Evolutionary conservation across 352 stramenopile genomes (phyloP).

Genomic region (Aphanomyces astaci): DNA sequence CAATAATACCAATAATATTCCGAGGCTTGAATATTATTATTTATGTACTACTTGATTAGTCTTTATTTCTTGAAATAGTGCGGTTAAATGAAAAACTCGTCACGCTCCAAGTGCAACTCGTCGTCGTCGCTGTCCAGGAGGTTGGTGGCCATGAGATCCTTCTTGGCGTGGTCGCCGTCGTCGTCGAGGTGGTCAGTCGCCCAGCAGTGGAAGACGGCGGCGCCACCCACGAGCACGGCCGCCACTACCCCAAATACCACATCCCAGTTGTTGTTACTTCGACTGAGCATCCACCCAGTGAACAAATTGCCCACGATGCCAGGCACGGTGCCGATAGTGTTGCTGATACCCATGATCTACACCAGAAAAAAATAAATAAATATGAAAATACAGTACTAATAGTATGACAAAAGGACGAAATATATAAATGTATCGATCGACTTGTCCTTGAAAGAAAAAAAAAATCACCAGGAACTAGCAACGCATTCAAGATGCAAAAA

Average conservation of each 20-base stretch:
- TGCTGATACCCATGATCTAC: slow-evolving; percentile 75
- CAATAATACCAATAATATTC: too few species aligned
- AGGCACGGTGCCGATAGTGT: slow-evolving; percentile 77
- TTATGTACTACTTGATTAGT: neutral
- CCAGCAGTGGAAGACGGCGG: slow-evolving; percentile 59
- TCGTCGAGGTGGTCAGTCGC: slow-evolving; percentile 40
- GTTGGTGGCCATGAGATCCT: neutral
- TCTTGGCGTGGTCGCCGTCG: neutral
- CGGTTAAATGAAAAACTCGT: slow-evolving; percentile 20
- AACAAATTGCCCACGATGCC: slow-evolving; percentile 80
- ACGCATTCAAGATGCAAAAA: too few species aligned
- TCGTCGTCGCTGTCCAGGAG: neutral
- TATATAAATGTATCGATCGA: too few species aligned
- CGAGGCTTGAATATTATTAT: too few species aligned
- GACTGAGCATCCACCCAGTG: slow-evolving; percentile 68
- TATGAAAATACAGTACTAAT: neutral
- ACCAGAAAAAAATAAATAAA: neutral
- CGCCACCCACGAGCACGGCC: slow-evolving; percentile 63
- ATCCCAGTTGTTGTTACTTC: slow-evolving; percentile 56
- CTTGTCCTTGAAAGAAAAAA: too few species aligned
- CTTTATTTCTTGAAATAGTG: slow-evolving; percentile 1
- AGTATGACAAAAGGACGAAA: neutral
- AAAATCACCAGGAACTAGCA: too few species aligned
- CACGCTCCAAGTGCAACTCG: slow-evolving; percentile 3
- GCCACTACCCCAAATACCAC: slow-evolving; percentile 76